These are phyloP conservation scores for Rhizopogon salebrosus DNA, from an alignment of 768 basidiomycete genomes.

Conservation along the genomic window DNA sequence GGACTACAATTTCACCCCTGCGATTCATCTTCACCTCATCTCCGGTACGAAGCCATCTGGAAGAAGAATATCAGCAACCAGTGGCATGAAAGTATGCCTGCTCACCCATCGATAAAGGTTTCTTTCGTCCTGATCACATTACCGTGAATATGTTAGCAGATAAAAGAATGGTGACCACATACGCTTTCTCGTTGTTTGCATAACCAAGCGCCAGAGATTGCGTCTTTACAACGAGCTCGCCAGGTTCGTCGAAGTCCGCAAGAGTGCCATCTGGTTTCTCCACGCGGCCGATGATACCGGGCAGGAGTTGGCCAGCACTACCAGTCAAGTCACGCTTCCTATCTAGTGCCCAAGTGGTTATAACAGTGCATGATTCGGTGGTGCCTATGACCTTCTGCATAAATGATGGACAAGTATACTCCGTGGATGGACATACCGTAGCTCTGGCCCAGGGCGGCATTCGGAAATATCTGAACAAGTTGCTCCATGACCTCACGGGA, in stretches of 20 bases:
- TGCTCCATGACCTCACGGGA: conserved; percentile 44
- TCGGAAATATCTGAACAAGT: conserved; percentile 41
- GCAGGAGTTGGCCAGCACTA: conserved; percentile 52
- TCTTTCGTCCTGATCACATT: conserved; percentile 46
- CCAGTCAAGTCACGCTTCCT: conserved; percentile 45
- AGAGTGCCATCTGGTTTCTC: conserved; percentile 53
- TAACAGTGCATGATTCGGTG: conserved; percentile 57
- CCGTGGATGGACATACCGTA: conserved; percentile 38
- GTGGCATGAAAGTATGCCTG: neutral
- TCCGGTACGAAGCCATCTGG: conserved; percentile 63
- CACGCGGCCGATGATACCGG: conserved; percentile 52
- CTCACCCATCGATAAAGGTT: conserved; percentile 49
- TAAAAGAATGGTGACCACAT: conserved; percentile 19
- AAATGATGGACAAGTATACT: neutral
- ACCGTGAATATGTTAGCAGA: conserved; percentile 5
- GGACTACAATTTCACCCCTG: conserved; percentile 58
- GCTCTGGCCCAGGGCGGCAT: conserved; percentile 51
- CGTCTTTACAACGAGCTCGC: conserved; percentile 55
- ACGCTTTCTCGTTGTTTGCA: conserved; percentile 56
- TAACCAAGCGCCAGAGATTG: conserved; percentile 61
- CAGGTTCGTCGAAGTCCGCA: conserved; percentile 53
- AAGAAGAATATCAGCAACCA: neutral
- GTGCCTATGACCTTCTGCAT: conserved; percentile 35
- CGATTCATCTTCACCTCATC: conserved; percentile 66
- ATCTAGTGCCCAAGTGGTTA: conserved; percentile 42